Percentiles rank a stretch among this genome's conserved stretches.
phyloP scores from a whole-genome alignment of 169 alveolate genomes.

The Eimeria acervulina region DNA sequence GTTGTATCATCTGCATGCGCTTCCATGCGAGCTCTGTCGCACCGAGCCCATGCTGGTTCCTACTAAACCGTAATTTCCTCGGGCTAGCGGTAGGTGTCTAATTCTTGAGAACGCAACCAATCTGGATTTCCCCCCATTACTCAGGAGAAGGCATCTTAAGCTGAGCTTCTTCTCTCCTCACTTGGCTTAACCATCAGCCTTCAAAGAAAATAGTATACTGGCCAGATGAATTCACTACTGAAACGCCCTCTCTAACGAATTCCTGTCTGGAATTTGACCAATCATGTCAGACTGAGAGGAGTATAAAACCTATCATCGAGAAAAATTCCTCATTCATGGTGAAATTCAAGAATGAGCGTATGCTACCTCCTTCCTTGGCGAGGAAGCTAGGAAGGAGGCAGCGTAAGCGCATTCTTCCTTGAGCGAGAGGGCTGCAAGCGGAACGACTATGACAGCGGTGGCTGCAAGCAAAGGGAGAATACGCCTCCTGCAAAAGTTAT shows the following conservation, averaged over 20 bases:
- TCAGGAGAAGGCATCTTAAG: not conserved
- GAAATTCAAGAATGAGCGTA: too few relatives aligned
- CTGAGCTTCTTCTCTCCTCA: not conserved
- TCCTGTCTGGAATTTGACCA: not conserved
- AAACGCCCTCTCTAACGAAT: not conserved
- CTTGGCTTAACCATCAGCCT: not conserved
- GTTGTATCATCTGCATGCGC: not conserved
- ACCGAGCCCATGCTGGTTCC: not conserved
- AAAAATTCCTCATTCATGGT: not conserved
- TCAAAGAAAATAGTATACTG: not conserved
- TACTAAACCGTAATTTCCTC: not conserved
- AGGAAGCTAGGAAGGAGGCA: too few relatives aligned
- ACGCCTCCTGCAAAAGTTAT: not conserved
- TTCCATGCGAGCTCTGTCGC: not conserved
- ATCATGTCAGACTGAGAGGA: not conserved
- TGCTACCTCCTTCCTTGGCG: too few relatives aligned
- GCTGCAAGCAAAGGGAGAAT: not conserved
- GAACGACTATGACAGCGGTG: not conserved
- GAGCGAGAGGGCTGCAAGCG: not conserved
- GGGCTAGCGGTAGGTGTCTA: not conserved
- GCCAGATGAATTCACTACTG: not conserved
- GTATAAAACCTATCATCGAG: not conserved
- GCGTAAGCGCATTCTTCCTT: not conserved
- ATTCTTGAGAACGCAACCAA: not conserved
- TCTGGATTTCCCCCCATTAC: not conserved